Conservation (phyloP, 306 rosid species). For the Trifolium pratense region DNA sequence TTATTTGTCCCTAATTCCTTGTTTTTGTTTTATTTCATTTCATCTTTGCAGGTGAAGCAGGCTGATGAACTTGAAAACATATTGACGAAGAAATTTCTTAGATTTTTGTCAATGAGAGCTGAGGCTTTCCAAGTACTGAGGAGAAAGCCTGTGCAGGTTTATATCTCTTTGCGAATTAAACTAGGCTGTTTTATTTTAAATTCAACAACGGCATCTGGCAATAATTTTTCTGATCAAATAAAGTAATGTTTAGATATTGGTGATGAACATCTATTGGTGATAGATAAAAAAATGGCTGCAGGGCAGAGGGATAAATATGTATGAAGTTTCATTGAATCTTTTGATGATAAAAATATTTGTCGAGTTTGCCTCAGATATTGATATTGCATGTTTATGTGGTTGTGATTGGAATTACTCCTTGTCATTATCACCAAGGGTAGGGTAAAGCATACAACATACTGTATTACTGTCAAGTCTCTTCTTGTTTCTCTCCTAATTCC, state of each 20-base stretch:
- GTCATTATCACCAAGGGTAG: constrained; percentile 20
- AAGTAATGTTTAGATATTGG: constrained; percentile 20
- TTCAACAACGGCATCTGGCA: constrained; percentile 6
- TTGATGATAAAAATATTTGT: constrained; percentile 7
- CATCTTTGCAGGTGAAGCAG: constrained; percentile 81
- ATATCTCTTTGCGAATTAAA: constrained; percentile 32
- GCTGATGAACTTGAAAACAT: constrained; percentile 98
- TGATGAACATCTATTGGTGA: constrained; percentile 29
- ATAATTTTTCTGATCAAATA: constrained; percentile 33
- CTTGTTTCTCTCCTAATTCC: constrained; percentile 14
- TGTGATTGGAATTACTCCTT: constrained; percentile 34
- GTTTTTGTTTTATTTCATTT: constrained; percentile 13
- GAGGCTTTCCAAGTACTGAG: constrained; percentile 97
- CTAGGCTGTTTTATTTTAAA: neutral
- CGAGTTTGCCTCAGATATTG: constrained; percentile 37
- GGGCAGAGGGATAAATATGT: constrained; percentile 25
- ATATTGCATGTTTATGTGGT: constrained; percentile 20
- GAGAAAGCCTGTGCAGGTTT: constrained; percentile 95
- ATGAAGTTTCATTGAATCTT: constrained; percentile 13
- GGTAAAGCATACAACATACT: constrained; percentile 6
- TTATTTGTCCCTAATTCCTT: constrained; percentile 18
- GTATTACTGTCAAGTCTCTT: constrained; percentile 7
- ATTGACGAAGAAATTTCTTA: constrained; percentile 88
- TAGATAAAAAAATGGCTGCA: constrained; percentile 14
- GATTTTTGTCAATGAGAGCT: constrained; percentile 97